Percentiles rank a stretch among this genome's conserved stretches.
Evolutionary conservation across 208 protist genomes (phyloP).

Genomic region (Trypanosomatidae sp.): DNA sequence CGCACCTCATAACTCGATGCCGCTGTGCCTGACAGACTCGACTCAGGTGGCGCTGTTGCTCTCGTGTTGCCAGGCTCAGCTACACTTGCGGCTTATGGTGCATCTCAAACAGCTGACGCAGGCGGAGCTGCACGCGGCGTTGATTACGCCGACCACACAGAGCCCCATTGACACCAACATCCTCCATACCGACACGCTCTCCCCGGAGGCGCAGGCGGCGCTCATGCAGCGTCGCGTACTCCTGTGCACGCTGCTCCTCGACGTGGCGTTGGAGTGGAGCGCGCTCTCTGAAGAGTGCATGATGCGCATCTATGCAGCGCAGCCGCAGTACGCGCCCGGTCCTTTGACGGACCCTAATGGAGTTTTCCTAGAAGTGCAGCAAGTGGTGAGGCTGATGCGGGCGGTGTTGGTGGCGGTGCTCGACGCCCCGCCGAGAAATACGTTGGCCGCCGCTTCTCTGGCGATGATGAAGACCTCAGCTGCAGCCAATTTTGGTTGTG

Average conservation of each 20-base stretch:
- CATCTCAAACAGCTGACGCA: slow-evolving; percentile 19
- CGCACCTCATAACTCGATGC: neutral
- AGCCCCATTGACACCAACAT: slow-evolving; percentile 22
- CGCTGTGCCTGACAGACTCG: slow-evolving; percentile 9
- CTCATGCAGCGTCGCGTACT: slow-evolving; percentile 31
- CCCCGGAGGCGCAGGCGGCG: slow-evolving; percentile 6
- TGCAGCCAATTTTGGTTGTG: neutral
- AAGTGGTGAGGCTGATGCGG: slow-evolving; percentile 31
- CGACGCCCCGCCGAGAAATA: slow-evolving; percentile 8
- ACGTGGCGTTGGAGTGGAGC: slow-evolving; percentile 24
- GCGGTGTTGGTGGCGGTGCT: slow-evolving; percentile 46
- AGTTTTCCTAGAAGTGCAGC: slow-evolving; percentile 57
- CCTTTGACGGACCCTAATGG: slow-evolving; percentile 60
- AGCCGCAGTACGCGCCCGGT: slow-evolving; percentile 18
- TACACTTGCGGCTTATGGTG: slow-evolving; percentile 24
- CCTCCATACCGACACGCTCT: slow-evolving; percentile 20
- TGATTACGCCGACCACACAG: slow-evolving; percentile 27
- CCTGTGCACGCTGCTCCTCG: slow-evolving; percentile 35
- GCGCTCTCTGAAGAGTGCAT: slow-evolving; percentile 28
- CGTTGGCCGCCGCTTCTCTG: slow-evolving; percentile 3
- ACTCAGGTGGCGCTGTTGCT: slow-evolving; percentile 27
- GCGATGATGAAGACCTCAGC: neutral
- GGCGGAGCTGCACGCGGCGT: slow-evolving; percentile 16
- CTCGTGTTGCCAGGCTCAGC: slow-evolving; percentile 36
- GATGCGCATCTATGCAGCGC: slow-evolving; percentile 21